These are phyloP conservation scores for Fusarium domesticum DNA, from an alignment of 2,329 filamentous ascomycete species.

Conservation along the genomic window DNA sequence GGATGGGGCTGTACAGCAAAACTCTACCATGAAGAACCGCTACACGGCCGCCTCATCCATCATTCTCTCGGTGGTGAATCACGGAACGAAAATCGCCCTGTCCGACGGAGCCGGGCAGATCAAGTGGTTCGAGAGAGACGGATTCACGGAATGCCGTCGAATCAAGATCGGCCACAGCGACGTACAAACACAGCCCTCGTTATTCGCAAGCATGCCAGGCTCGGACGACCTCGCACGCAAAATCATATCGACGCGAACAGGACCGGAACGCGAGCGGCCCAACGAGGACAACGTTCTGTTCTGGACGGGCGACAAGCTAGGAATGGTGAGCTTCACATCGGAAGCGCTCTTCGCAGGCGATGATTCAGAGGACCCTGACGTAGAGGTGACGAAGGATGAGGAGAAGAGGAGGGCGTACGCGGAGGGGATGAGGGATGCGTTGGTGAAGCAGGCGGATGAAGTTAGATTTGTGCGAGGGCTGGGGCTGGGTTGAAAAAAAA, in stretches of 20 bases:
- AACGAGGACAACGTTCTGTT: constrained; percentile 70
- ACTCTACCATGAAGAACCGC: constrained; percentile 68
- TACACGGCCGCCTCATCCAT: constrained; percentile 80
- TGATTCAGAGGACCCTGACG: constrained; percentile 50
- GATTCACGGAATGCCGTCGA: constrained; percentile 57
- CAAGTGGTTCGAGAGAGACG: constrained; percentile 90
- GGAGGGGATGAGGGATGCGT: constrained; percentile 68
- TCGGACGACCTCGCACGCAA: constrained; percentile 77
- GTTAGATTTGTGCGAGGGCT: constrained; percentile 69
- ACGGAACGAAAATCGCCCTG: constrained; percentile 78
- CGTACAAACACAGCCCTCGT: constrained; percentile 42
- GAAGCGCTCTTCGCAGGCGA: constrained; percentile 46
- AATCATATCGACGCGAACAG: constrained; percentile 60
- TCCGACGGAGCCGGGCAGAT: constrained; percentile 81
- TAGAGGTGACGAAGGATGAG: constrained; percentile 47
- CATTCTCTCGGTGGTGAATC: constrained; percentile 74
- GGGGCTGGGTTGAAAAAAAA: constrained; percentile 30
- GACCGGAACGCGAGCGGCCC: constrained; percentile 28
- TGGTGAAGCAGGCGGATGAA: constrained; percentile 77
- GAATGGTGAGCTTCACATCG: constrained; percentile 64
- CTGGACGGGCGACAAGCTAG: constrained; percentile 85
- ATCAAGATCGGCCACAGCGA: constrained; percentile 56
- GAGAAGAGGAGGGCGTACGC: constrained; percentile 59
- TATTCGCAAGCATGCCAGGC: constrained; percentile 51
- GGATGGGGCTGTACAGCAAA: constrained; percentile 33